A percentile compares a stretch with the other conserved stretches of the same genome.
These are phyloP conservation scores for Ceratocystis destructans DNA, from an alignment of 2,329 filamentous ascomycete genomes.

Conservation along the genomic window DNA sequence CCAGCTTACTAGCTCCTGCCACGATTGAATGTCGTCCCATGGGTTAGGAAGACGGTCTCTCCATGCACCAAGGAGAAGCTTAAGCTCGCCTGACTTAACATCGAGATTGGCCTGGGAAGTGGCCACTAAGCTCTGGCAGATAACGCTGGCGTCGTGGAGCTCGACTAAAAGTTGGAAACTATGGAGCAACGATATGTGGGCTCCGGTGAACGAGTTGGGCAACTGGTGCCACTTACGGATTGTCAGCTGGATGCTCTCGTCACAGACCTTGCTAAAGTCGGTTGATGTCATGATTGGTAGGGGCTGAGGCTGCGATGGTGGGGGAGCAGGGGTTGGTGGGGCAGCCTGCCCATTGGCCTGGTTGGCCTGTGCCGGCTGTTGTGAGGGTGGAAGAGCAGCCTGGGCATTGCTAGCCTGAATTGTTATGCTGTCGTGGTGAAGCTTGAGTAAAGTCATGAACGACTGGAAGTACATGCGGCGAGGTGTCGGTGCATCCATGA, in stretches of 20 bases:
- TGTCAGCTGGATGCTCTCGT: constrained; percentile 92
- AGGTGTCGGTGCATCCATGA: constrained; percentile 93
- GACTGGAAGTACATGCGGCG: constrained; percentile 93
- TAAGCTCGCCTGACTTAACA: constrained; percentile 87
- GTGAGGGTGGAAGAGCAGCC: constrained; percentile 36
- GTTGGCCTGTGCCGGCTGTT: constrained; percentile 5
- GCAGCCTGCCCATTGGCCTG: constrained; percentile 9
- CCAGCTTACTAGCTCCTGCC: constrained; percentile 99
- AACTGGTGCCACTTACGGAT: constrained; percentile 98
- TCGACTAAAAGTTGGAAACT: constrained; percentile 98
- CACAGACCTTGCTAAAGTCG: constrained; percentile 81
- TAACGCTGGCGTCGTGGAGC: constrained; percentile 91
- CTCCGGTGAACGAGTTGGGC: constrained; percentile 83
- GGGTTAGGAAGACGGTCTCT: constrained; percentile 89
- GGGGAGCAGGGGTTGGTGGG: neutral
- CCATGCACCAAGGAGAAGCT: constrained; percentile 87
- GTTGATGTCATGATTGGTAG: constrained; percentile 29
- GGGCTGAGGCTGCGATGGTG: constrained; percentile 1
- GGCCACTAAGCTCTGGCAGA: constrained; percentile 75
- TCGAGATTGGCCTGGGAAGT: constrained; percentile 81
- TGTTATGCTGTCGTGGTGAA: constrained; percentile 39
- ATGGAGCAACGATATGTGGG: constrained; percentile 86
- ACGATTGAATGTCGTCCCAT: constrained; percentile 98
- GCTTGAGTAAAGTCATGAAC: constrained; percentile 91
- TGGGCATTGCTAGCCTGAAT: constrained; percentile 46